Base-by-base conservation (phyloP, 164 flowering plant species). In the Akebia trifoliata region DNA sequence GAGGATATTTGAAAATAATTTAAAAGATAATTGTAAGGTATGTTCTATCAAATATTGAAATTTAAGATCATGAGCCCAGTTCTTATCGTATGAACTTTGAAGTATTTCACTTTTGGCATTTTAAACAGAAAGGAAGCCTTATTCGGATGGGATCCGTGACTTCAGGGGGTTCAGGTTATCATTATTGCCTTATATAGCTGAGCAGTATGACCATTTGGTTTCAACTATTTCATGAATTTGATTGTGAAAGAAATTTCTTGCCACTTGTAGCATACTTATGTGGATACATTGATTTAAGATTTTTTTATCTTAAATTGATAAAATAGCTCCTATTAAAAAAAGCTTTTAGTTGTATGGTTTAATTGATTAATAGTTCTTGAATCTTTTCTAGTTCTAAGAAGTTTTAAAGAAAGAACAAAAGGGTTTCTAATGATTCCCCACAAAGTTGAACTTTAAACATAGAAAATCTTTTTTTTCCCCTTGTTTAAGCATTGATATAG, bases 71-170 rank as follows among this genome's bases (percentile, higher is more conserved):
- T 54, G 14, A 31, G 25, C 59, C 20, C 20, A 3, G 10, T 68
- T 51, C 10, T 30, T 53, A 9, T 17, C 38, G 20, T 25, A 37
- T 53, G 57, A 37, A 24, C 30, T 10, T 63, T 46, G 45, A 24
- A 40, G 34, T 35, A 20, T 32, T 31, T 28, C 7, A 48, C 12
- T 52, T 50, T 21, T 42, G 35, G 17, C 36, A 50, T 34, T 20
- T 51, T 8, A 49, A 32, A 50, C 81, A 82, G 85, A 84, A 74
- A 64, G 78, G 76, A 72, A 76, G 69, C 51, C 75, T 84, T 34
- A 74, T 67, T 56, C 80, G 84, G 49, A 69, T 80, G 72, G 95
- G 90, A 63, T 84, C 95, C 28, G 70, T 78, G 14, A 74, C 85
- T 50, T 81, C 95, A 51, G 69, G 69, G 61, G 76, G 68, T 44